phyloP scores from a whole-genome alignment of 306 rosid species.

The Cucurbita ficifolia region DNA sequence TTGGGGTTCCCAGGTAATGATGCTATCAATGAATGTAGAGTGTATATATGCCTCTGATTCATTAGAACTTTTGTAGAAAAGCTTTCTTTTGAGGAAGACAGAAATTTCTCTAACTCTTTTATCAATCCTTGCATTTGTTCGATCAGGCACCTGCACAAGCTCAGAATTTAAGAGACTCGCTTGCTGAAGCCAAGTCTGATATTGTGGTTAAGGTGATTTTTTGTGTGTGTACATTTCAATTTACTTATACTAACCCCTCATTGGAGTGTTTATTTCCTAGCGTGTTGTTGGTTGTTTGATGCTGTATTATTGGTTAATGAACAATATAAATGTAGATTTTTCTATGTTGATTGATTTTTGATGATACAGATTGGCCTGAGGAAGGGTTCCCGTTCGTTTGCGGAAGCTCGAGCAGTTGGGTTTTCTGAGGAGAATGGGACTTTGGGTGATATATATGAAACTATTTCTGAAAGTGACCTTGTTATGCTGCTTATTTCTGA shows the following conservation, averaged over 20 bases:
- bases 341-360: background rate
- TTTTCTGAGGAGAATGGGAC: slow-evolving; percentile 86
- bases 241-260: background rate
- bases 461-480: slow-evolving; percentile 74
- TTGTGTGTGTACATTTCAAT: background rate
- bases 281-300: background rate
- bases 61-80: background rate
- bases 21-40: background rate
- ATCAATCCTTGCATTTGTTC: background rate
- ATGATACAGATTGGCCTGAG: slow-evolving; percentile 76
- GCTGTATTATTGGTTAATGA: background rate
- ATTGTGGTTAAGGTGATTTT: slow-evolving; percentile 74
- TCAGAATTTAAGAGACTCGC: slow-evolving; percentile 84
- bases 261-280: background rate
- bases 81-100: background rate
- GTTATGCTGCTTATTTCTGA: slow-evolving; percentile 88
- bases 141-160: slow-evolving; percentile 98
- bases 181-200: slow-evolving; percentile 72
- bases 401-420: slow-evolving; percentile 86
- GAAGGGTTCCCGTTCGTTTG: slow-evolving; percentile 82
- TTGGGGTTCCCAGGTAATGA: slow-evolving; percentile 94
- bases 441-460: slow-evolving; percentile 83
- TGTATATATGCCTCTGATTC: background rate
- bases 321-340: background rate
- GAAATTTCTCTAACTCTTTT: background rate